Base-by-base conservation (phyloP, 805 yeast species). In the Saccharomycopsis selenospora region DNA sequence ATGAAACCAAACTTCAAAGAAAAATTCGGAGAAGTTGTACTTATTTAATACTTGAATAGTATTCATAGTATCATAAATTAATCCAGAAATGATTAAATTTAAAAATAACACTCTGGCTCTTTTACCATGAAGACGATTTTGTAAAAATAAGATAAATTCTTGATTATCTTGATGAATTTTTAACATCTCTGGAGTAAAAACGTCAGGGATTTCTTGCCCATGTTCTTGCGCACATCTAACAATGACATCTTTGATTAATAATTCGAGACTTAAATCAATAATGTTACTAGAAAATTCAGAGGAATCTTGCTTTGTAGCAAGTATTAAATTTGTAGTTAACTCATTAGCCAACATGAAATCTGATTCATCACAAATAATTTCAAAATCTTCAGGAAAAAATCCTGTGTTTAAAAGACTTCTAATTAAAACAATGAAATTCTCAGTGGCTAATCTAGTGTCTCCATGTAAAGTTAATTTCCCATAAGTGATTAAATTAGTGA, bases 401-500 rank as follows among this genome's bases (percentile, higher is more conserved):
- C 54, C 61, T 42, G 66, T 54, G 59, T 68, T 61, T 26, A 65
- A 56, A 36, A 64, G 41, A 42, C 57, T 51, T 42, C 57, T 58
- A 45, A 61, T 60, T 45, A 64, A 44, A 18, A 45, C 46, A 45
- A 50, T 42, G 24, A 55, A 55, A 42, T 56, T 57, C 47, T 64
- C 65, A 14, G 53, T 50, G 53, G 59, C 55, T 52, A 62, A 46
- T 5, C 5, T 2, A 10, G 36, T 30, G 10, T 51, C 40, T 17
- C 18, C 56, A 10, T 41, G 17, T 40, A 67, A 58, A 23, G 64
- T 64, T 14, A 61, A 61, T 11, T 65, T 64, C 4, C 85, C 85
- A 55, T 75, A 78, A 26, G 80, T 76, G 57, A 90, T 66, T 59
- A 76, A 86, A 65, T 87, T 87, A 57, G 83, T 84, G 50, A 93